Evolutionary conservation across 2,329 filamentous ascomycete genomes (phyloP).

Genomic region (Parafenestella ontariensis): DNA sequence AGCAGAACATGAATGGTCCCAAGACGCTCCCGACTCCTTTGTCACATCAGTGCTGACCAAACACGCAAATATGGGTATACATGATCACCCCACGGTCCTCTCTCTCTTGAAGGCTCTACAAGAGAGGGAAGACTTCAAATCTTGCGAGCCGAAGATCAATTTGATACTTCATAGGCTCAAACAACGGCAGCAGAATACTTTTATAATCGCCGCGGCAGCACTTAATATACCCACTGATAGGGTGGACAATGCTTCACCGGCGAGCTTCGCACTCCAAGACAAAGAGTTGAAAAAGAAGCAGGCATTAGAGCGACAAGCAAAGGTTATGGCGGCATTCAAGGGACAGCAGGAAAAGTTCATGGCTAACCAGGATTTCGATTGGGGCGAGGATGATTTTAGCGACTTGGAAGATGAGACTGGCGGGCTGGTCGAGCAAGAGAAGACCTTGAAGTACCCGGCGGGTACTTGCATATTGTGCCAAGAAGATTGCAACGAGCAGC

Average conservation of each 20-base stretch:
- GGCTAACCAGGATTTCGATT: conserved; percentile 86
- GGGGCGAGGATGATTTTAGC: conserved; percentile 82
- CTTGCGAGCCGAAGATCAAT: conserved; percentile 82
- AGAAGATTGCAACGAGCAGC: conserved; percentile 89
- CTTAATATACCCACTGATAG: conserved; percentile 73
- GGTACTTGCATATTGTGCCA: conserved; percentile 97
- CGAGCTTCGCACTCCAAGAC: conserved; percentile 65
- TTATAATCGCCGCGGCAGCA: conserved; percentile 69
- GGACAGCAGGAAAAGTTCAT: conserved; percentile 96
- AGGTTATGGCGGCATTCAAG: conserved; percentile 97
- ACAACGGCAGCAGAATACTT: conserved; percentile 77
- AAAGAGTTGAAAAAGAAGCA: conserved; percentile 89
- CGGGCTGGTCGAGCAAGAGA: conserved; percentile 67
- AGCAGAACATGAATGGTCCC: conserved; percentile 48
- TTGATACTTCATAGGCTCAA: conserved; percentile 85
- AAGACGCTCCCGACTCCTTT: conserved; percentile 68
- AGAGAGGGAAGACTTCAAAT: conserved; percentile 76
- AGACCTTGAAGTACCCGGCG: conserved; percentile 86
- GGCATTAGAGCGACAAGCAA: conserved; percentile 85
- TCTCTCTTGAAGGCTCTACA: conserved; percentile 61
- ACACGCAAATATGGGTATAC: conserved; percentile 56
- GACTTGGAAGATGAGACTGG: conserved; percentile 72
- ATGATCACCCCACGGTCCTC: conserved; percentile 56
- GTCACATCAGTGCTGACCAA: conserved; percentile 73
- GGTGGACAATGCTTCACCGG: conserved; percentile 83